Evolutionary conservation across 2,329 filamentous ascomycete genomes (phyloP).

Genomic region (Xylariales sp.): DNA sequence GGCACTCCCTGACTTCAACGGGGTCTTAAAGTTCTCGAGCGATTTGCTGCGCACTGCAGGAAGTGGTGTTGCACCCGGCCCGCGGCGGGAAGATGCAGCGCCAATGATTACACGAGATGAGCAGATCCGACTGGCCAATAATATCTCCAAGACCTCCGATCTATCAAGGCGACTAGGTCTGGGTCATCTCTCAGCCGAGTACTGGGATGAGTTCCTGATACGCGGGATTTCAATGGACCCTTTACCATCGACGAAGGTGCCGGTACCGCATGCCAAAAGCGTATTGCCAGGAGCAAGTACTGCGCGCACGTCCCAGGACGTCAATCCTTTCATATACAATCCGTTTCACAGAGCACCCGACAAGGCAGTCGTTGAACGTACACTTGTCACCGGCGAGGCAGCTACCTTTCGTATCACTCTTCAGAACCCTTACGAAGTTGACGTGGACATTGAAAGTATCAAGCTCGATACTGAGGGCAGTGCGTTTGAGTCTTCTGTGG

Average conservation of each 20-base stretch:
- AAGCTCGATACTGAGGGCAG: slow-evolving; percentile 69
- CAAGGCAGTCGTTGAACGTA: slow-evolving; percentile 56
- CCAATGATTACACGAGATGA: slow-evolving; percentile 74
- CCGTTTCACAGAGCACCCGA: slow-evolving; percentile 72
- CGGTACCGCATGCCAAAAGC: slow-evolving; percentile 60
- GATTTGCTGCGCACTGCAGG: slow-evolving; percentile 79
- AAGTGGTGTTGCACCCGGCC: slow-evolving; percentile 69
- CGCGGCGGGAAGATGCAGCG: slow-evolving; percentile 62
- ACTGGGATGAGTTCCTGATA: slow-evolving; percentile 95
- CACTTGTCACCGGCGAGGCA: slow-evolving; percentile 74
- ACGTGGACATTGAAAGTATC: slow-evolving; percentile 82
- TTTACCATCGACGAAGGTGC: slow-evolving; percentile 52
- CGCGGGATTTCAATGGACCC: slow-evolving; percentile 70
- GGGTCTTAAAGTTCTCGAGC: slow-evolving; percentile 83
- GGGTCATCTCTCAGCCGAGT: slow-evolving; percentile 68
- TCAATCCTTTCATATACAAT: slow-evolving; percentile 92
- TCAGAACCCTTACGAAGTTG: slow-evolving; percentile 92
- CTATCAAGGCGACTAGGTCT: slow-evolving; percentile 74
- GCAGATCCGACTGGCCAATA: slow-evolving; percentile 76
- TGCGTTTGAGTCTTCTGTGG: slow-evolving; percentile 61
- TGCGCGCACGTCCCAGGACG: slow-evolving; percentile 51
- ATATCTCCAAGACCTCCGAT: slow-evolving; percentile 76
- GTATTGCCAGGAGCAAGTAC: slow-evolving; percentile 47
- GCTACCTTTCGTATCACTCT: slow-evolving; percentile 77
- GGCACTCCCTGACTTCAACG: slow-evolving; percentile 84